phyloP scores from a whole-genome alignment of 2,329 filamentous ascomycete genomes.

The Trichoderma sp. region DNA sequence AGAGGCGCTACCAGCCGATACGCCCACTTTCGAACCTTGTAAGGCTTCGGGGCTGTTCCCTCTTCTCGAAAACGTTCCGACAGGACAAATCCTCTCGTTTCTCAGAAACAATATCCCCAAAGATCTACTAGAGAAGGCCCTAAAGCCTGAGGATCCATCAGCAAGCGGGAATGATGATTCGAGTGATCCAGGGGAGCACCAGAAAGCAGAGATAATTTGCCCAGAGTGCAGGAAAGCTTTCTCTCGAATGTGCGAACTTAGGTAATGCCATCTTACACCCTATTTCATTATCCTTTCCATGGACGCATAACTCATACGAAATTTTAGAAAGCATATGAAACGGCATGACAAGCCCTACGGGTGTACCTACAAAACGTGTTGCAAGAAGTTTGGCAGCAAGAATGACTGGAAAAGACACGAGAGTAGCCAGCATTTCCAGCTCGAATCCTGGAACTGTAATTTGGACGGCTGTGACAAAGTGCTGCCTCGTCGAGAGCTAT shows the following conservation, averaged over 20 bases:
- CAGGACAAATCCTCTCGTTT: neutral
- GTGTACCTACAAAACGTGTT: constrained; percentile 70
- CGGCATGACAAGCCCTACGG: constrained; percentile 78
- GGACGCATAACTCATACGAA: neutral
- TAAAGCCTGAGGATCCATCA: constrained; percentile 25
- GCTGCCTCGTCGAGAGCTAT: constrained; percentile 56
- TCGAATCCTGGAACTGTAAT: constrained; percentile 70
- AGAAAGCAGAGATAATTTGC: constrained; percentile 30
- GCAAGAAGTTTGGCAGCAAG: constrained; percentile 81
- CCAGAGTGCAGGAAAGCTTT: constrained; percentile 46
- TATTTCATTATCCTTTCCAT: no score
- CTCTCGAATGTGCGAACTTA: constrained; percentile 53
- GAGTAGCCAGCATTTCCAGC: constrained; percentile 69
- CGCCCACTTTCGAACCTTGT: neutral
- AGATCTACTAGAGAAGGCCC: constrained; percentile 33
- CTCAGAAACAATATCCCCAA: constrained; percentile 27
- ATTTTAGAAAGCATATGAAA: constrained; percentile 73
- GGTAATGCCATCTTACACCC: constrained; percentile 39
- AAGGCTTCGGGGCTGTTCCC: neutral
- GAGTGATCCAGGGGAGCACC: neutral
- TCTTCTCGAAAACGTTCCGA: neutral
- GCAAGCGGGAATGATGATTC: constrained; percentile 19
- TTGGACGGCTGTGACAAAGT: constrained; percentile 53
- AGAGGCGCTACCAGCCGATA: neutral
- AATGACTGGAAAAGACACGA: constrained; percentile 95